Evolutionary conservation across 2,329 filamentous ascomycete genomes (phyloP), one percentile per base, ranked within the genome.

Genomic region (Penicillium psychrosexuale): DNA sequence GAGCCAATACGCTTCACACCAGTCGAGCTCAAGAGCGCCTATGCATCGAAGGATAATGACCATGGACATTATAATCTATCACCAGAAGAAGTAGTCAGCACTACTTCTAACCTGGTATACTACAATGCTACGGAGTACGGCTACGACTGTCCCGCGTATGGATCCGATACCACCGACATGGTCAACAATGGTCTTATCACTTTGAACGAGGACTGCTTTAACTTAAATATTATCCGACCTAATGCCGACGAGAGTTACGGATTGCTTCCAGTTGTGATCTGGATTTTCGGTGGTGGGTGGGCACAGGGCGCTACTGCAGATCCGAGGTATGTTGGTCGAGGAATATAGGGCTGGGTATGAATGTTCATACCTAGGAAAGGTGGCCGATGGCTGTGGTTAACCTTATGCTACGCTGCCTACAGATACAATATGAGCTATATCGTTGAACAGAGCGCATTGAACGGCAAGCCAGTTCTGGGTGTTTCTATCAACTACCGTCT

Each of bases 371-470:
- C 11, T 7, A 5, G n/a, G 5, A 12, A 22, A 22, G 27, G 8
- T n/a, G 22, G 22, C 22, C 8, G 13, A 39, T 30, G 8, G 12
- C 3, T 11, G 11, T 8, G 34, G 30, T 42, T 61, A 34, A 54
- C 36, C 3, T 37, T 22, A 15, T 30, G n/a, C 27, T 31, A 15
- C 30, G 8, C 6, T 39, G 5, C 33, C 13, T 24, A 15, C 34
- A 69, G 67, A 46, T 70, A 70, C 9, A 70, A 70, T n/a, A 64
- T 70, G 67, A 70, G 65, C 17, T 70, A 70, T 47, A 60, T 70
- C 7, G 55, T 68, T 9, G 61, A 59, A 17, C 67, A 70, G 45
- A 66, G 67, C 5, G 64, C 60, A 7, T 39, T 66, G 30, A 68
- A 64, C 39, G 61, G 51, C 5, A 69, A 67, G 22, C 65, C 67